phyloP scores from a whole-genome alignment of 2,329 filamentous ascomycete genomes.

The Botryosphaeria agaves region DNA sequence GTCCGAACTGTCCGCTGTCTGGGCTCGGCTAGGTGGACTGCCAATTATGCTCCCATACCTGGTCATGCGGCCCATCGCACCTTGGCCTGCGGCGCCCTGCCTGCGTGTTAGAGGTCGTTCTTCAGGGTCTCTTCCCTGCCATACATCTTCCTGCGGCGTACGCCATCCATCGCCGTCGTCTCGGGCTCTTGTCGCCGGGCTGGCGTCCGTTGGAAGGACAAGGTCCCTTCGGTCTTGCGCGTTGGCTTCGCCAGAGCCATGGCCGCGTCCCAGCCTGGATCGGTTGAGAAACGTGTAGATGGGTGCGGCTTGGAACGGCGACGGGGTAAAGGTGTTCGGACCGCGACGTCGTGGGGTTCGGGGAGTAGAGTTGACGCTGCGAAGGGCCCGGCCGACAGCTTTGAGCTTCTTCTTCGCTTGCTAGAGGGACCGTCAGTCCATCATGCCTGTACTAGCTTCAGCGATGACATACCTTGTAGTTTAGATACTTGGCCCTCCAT shows the following conservation, averaged over 20 bases:
- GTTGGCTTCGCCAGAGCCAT: slow-evolving; percentile 6
- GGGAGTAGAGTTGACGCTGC: slow-evolving; percentile 36
- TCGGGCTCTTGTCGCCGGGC: neutral
- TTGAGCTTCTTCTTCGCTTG: slow-evolving; percentile 85
- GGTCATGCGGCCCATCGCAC: no score
- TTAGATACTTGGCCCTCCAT: slow-evolving; percentile 85
- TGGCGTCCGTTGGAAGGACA: slow-evolving; percentile 3
- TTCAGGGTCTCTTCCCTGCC: slow-evolving; percentile 1
- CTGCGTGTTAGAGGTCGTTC: neutral
- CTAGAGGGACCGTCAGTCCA: slow-evolving; percentile 18
- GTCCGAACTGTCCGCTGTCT: slow-evolving; percentile 4
- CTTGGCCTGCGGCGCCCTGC: no score
- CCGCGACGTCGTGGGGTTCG: slow-evolving; percentile 23
- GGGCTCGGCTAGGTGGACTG: slow-evolving; percentile 31
- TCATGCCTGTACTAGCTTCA: slow-evolving; percentile 6
- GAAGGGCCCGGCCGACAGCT: slow-evolving; percentile 55
- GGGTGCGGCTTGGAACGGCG: slow-evolving; percentile 18
- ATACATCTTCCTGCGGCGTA: no score
- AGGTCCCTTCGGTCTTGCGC: slow-evolving; percentile 11
- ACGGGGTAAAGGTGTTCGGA: slow-evolving; percentile 14
- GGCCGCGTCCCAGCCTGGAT: slow-evolving; percentile 8
- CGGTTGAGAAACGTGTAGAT: slow-evolving; percentile 24
- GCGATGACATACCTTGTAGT: slow-evolving; percentile 56
- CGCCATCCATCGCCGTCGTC: no score
- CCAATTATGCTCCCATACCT: slow-evolving; percentile 48